Evolutionary conservation across 2,329 filamentous ascomycete species (phyloP), one percentile per base, ranked within the genome.

Genomic region (Ceratocystis lukuohia): DNA sequence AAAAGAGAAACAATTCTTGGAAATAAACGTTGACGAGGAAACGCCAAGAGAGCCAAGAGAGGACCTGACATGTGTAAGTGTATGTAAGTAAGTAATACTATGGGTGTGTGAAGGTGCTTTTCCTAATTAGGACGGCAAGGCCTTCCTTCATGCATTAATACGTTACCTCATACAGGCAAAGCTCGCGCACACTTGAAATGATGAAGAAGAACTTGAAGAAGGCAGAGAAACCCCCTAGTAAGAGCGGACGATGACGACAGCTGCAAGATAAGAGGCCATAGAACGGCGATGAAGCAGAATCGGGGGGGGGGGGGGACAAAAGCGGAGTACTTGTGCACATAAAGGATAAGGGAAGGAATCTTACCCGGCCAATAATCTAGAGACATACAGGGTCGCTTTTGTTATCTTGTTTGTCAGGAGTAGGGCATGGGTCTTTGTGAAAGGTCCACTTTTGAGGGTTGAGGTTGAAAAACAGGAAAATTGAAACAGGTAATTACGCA

Each of bases 1-100:
- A 25, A 37, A 37, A 12, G 48, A 53, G 48, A 53, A 59, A 59
- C 53, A 20, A 59, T 30, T 33, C 10, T 8, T 59, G 28, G 53
- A 33, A 59, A 59, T 59, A 57, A 57, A 57, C 25, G 15, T 28
- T 22, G n/a, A 22, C 53, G 22, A 57, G 53, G 53, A 57, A 57
- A 57, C 53, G 53, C 53, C 53, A 57, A 57, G 53, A 28, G 25
- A 28, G 17, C 53, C 12, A 33, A 33, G 53, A 33, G 22, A 57
- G 22, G 50, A 57, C 53, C 53, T 57, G 53, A 57, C 53, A 57
- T 57, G 53, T 57, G 53, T 33, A 30, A 33, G 53, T 30, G 53
- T 30, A 28, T 8, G 53, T 15, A 15, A 15, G 37, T 41, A 41
- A 41, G 10, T 41, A 15, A 41, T 41, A 15, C 37, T 41, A 41